Evolutionary conservation across 371 early-diverging fungal genomes (phyloP).

Genomic region (Mortierella sp.): DNA sequence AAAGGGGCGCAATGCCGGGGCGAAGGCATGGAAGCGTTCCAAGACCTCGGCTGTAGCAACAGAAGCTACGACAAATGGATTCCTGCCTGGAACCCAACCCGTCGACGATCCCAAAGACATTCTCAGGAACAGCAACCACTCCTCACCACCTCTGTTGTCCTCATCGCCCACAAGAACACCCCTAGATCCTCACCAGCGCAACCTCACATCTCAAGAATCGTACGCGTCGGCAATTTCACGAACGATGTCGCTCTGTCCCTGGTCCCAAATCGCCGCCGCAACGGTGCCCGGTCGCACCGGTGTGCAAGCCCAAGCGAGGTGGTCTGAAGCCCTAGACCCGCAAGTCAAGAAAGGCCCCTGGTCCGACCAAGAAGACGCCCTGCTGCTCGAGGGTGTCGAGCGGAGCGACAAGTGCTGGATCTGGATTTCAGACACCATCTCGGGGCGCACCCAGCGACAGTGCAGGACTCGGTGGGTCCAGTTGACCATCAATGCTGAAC

Average conservation of each 20-base stretch:
- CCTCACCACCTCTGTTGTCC: neutral
- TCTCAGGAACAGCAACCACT: neutral
- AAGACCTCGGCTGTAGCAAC: too few relatives aligned
- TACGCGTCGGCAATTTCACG: conserved; percentile 30
- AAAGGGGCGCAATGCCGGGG: too few relatives aligned
- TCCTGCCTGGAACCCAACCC: too few relatives aligned
- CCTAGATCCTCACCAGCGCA: neutral
- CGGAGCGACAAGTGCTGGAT: conserved; percentile 77
- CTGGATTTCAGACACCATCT: conserved; percentile 75
- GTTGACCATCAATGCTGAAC: conserved; percentile 16
- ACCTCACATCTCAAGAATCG: neutral
- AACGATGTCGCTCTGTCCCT: conserved; percentile 54
- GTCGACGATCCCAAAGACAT: too few relatives aligned
- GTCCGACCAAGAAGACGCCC: conserved; percentile 72
- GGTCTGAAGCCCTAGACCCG: conserved; percentile 83
- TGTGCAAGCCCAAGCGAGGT: conserved; percentile 82
- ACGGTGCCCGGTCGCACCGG: conserved; percentile 73
- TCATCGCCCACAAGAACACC: neutral
- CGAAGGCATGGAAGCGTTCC: too few relatives aligned
- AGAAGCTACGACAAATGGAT: too few relatives aligned
- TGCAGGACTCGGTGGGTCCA: conserved; percentile 82
- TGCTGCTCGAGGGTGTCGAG: conserved; percentile 66
- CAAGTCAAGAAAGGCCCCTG: conserved; percentile 77
- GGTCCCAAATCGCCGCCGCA: conserved; percentile 69
- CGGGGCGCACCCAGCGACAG: conserved; percentile 80